Evolutionary conservation across 768 basidiomycete genomes (phyloP).

Genomic region (Macrolepiota fuliginosa): DNA sequence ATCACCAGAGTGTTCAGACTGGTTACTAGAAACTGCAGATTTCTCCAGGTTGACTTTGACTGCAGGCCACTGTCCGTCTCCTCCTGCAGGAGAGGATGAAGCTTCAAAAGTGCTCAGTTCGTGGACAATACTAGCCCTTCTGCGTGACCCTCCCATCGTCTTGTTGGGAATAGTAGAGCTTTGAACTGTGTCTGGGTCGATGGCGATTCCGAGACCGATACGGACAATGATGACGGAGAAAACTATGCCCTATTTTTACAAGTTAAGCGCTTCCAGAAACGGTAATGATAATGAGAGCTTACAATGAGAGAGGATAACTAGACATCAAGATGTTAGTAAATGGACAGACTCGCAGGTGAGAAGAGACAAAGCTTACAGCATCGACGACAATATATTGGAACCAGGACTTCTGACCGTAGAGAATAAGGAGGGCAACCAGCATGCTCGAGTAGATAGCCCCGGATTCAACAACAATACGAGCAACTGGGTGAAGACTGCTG

Average conservation of each 20-base stretch:
- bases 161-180: not conserved
- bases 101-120: conserved; percentile 10
- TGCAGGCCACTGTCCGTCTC: not conserved
- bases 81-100: not conserved
- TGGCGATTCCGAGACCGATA: conserved; percentile 33
- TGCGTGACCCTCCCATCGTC: not conserved
- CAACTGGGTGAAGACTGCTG: conserved; percentile 27
- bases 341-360: not conserved
- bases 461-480: conserved; percentile 34
- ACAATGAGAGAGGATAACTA: conserved; percentile 11
- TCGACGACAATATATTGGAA: conserved; percentile 35
- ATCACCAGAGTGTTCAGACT: not conserved
- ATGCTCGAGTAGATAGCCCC: conserved; percentile 35
- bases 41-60: not conserved
- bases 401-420: conserved; percentile 31
- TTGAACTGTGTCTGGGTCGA: conserved; percentile 9
- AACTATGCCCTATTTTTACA: conserved; percentile 24
- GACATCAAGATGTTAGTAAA: not conserved
- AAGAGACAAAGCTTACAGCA: conserved; percentile 23
- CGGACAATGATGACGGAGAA: conserved; percentile 41
- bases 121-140: not conserved
- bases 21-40: not conserved
- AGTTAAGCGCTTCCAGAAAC: not conserved
- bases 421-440: conserved; percentile 28
- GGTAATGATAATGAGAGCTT: not conserved